Base-by-base conservation (phyloP, 2,329 filamentous ascomycete species). In the Chaetomium sp. region DNA sequence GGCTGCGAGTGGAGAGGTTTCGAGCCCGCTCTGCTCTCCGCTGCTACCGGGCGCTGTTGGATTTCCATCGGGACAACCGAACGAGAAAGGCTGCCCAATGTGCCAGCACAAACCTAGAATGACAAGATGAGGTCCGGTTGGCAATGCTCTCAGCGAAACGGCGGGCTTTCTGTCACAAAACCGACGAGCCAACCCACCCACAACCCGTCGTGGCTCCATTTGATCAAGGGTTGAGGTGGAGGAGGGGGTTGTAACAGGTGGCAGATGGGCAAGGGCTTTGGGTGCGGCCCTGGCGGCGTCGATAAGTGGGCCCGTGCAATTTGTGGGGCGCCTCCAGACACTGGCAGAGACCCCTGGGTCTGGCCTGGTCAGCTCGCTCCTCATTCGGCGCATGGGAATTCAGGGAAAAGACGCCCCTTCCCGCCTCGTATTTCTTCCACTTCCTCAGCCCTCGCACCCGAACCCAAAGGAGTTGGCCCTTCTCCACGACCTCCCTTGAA, bases 371-470 rank as follows among this genome's bases (percentile, higher is more conserved):
- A 60, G 65, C 64, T 60, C 42, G 57, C 64, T 67, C 68, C 68
- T 68, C 69, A 69, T 70, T 70, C 63, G 69, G 66, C 68, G 62
- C 66, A 62, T 65, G 58, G 62, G 59, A 61, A 56, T 60, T 62
- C 47, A 64, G 62, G 61, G 57, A 68, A 68, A 66, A 64, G 55
- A 53, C 63, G 64, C 65, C 65, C 69, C 69, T 70, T 70, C 68
- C 70, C 69, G 70, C 69, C 70, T 71, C 69, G 68, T 69, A 71
- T 70, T 72, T 70, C 68, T 70, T 66, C 62, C 55, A 51, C 25
- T 58, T 59, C 57, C 60, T 64, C 64, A 66, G 62, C 64, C 63
- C 59, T 65, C 64, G 27, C 59, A 45, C 33, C 42, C 55, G 56
- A 50, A 53, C 33, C 31, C 31, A 55, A 51, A 25, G n/a, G 35